Conservation (phyloP, 1,139 yeast species). For the Meyerozyma elateridarum region DNA sequence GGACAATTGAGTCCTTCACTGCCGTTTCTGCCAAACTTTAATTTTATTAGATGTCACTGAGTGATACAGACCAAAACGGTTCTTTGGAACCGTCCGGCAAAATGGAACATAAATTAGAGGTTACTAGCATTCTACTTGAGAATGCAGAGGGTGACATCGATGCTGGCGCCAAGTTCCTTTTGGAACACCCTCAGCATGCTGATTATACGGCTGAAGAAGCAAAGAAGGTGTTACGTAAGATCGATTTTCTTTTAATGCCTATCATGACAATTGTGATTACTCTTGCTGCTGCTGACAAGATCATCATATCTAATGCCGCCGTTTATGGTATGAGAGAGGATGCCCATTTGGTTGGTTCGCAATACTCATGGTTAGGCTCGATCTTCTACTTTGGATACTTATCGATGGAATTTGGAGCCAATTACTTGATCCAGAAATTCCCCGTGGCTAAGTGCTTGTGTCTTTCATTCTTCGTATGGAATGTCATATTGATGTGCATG, state of each 20-base stretch:
- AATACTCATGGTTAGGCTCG: conserved; percentile 46
- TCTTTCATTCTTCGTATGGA: conserved; percentile 22
- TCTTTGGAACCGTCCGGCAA: too few species aligned
- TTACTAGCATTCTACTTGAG: too few species aligned
- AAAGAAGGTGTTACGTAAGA: conserved; percentile 18
- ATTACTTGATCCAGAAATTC: conserved; percentile 23
- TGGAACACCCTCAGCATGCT: conserved; percentile 17
- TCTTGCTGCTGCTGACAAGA: conserved; percentile 17
- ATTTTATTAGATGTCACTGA: too few species aligned
- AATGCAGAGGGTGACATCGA: too few species aligned
- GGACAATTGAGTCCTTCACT: too few species aligned
- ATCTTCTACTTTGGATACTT: conserved; percentile 44
- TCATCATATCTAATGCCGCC: conserved; percentile 29
- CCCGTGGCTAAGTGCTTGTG: conserved; percentile 28
- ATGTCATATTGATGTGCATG: conserved; percentile 21
- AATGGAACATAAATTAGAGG: too few species aligned
- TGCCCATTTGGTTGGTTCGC: conserved; percentile 25
- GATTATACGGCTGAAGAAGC: conserved; percentile 19
- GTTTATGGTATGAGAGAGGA: conserved; percentile 38
- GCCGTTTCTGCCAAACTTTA: too few species aligned
- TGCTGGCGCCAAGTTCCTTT: conserved; percentile 16
- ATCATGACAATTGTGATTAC: conserved; percentile 13
- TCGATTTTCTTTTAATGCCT: conserved; percentile 19
- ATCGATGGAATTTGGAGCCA: conserved; percentile 35
- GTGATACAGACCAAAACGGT: too few species aligned